Conservation (phyloP, 495 filamentous ascomycete species). For the Daldinia vernicosa region DNA sequence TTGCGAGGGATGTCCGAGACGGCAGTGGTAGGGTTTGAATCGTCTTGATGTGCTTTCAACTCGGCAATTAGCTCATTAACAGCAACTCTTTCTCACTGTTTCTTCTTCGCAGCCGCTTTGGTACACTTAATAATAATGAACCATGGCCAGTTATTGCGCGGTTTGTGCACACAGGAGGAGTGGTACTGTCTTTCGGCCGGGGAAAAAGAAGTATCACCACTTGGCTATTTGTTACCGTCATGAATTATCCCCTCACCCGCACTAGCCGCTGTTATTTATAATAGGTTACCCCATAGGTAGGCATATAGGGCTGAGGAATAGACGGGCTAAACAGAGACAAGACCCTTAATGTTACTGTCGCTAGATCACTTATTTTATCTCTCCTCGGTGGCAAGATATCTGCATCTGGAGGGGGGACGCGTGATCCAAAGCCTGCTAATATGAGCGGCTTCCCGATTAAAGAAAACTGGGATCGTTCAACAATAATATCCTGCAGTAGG, state of each 20-base stretch:
- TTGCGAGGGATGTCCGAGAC: not conserved
- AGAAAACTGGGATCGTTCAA: conserved; percentile 17
- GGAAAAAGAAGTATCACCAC: conserved; percentile 20
- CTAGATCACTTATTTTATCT: conserved; percentile 12
- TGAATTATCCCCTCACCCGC: conserved; percentile 32
- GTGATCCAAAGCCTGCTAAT: conserved; percentile 16
- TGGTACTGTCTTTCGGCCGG: conserved; percentile 12
- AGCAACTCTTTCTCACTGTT: not conserved
- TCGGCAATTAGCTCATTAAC: conserved; percentile 20
- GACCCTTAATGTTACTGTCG: conserved; percentile 27
- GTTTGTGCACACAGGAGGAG: conserved; percentile 19
- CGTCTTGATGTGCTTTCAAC: not conserved
- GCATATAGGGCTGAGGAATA: conserved; percentile 34
- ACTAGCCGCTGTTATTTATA: conserved; percentile 23
- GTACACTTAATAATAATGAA: conserved; percentile 3
- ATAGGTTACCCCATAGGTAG: conserved; percentile 16
- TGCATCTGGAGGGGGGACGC: conserved; percentile 16
- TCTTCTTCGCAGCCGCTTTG: conserved; percentile 2
- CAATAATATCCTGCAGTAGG: conserved; percentile 28
- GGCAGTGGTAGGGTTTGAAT: conserved; percentile 11
- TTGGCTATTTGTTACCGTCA: conserved; percentile 20
- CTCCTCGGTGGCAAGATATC: not conserved
- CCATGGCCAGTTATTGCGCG: conserved; percentile 15
- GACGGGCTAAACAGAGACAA: conserved; percentile 6
- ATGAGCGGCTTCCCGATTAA: conserved; percentile 27